phyloP scores from a whole-genome alignment of 2,329 filamentous ascomycete species.

The Elsinoe necatrix region DNA sequence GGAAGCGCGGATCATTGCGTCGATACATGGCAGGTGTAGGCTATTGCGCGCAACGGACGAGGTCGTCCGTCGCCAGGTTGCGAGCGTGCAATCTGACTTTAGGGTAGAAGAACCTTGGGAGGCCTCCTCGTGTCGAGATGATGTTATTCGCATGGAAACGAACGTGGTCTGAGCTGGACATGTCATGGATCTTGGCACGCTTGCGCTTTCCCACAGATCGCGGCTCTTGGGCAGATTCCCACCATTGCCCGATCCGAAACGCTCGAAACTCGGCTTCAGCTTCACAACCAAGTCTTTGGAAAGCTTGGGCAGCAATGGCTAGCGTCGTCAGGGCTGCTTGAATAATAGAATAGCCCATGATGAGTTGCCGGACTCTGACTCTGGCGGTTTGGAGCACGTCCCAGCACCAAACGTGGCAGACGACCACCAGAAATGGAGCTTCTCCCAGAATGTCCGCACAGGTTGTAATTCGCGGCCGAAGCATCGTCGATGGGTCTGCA shows the following conservation, averaged over 20 bases:
- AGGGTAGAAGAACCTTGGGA: background rate
- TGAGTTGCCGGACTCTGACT: background rate
- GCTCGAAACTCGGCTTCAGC: background rate
- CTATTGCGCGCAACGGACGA: constrained; percentile 17
- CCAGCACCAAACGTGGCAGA: background rate
- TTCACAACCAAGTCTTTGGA: background rate
- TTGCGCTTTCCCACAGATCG: background rate
- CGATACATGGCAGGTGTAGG: constrained; percentile 44
- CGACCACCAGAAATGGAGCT: background rate
- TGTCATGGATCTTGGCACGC: constrained; percentile 8
- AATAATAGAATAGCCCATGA: background rate
- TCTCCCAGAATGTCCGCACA: background rate
- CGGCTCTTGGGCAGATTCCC: background rate
- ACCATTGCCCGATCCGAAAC: background rate
- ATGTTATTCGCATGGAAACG: background rate
- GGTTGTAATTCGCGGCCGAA: constrained; percentile 6
- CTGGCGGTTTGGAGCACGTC: background rate
- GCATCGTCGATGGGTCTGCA: constrained; percentile 17
- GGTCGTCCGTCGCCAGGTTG: constrained; percentile 5
- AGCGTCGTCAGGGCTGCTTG: background rate
- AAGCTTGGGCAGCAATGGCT: background rate
- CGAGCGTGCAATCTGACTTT: background rate
- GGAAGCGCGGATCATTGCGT: constrained; percentile 71
- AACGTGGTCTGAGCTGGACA: constrained; percentile 7
- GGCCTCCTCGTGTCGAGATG: background rate